These are phyloP conservation scores for Stephania japonica DNA, from an alignment of 164 flowering plant species.

Conservation along the genomic window DNA sequence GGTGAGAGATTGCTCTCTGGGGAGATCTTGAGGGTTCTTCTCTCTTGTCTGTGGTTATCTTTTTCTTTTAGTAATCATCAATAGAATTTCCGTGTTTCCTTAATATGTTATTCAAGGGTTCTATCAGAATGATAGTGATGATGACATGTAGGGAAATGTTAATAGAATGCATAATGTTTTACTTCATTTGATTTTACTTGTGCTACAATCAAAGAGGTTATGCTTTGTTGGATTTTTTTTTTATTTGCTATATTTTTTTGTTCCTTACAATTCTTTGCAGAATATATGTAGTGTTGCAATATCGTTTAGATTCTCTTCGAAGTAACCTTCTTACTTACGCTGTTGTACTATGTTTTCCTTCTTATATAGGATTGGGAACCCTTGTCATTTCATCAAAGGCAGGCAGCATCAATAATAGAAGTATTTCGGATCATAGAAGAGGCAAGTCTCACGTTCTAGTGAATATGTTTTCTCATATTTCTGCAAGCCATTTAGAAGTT, in stretches of 20 bases:
- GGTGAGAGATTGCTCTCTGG: too few species aligned
- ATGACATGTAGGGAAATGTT: not conserved
- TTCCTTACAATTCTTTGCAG: not conserved
- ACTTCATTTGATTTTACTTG: not conserved
- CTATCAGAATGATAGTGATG: too few species aligned
- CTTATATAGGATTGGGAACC: conserved; percentile 78
- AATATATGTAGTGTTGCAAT: not conserved
- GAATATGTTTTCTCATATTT: not conserved
- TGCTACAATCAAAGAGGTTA: not conserved
- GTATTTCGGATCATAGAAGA: conserved; percentile 84
- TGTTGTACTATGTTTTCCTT: not conserved
- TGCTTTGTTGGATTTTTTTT: not conserved
- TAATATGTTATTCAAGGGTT: too few species aligned
- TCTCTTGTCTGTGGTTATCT: too few species aligned
- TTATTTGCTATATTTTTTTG: not conserved
- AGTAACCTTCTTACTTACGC: not conserved
- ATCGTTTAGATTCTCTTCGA: not conserved
- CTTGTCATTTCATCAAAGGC: conserved; percentile 68
- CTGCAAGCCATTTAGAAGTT: not conserved
- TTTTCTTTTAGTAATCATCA: too few species aligned
- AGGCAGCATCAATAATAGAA: conserved; percentile 73
- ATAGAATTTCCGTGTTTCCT: too few species aligned
- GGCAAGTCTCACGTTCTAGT: conserved; percentile 26
- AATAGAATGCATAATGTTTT: not conserved
- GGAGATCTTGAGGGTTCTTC: too few species aligned